Percentiles rank a stretch among this genome's conserved stretches.
Conservation (phyloP, 176 grass and related monocot genomes). For the Lolium multiflorum region DNA sequence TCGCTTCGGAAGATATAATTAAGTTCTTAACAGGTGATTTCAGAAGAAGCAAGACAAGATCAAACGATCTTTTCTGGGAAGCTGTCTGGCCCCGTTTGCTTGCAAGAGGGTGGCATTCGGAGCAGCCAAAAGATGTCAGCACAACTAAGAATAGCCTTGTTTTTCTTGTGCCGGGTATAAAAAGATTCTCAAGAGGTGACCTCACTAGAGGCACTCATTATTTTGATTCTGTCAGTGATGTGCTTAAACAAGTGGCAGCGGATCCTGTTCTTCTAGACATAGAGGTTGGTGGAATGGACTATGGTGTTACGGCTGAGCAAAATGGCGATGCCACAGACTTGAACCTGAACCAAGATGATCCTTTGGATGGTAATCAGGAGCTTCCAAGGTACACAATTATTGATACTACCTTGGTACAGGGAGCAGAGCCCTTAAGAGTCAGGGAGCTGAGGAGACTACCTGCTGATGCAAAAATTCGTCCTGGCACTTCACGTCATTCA, state of each 20-base stretch:
- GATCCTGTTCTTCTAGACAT: slow-evolving; percentile 82
- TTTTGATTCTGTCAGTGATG: slow-evolving; percentile 94
- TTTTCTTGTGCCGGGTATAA: slow-evolving; percentile 68
- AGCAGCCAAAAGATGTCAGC: slow-evolving; percentile 85
- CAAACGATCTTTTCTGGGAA: slow-evolving; percentile 99
- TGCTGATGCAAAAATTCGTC: slow-evolving; percentile 55
- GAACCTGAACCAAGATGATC: slow-evolving; percentile 44
- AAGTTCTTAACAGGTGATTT: slow-evolving; percentile 98
- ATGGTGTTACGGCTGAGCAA: slow-evolving; percentile 38
- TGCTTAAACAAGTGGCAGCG: slow-evolving; percentile 75
- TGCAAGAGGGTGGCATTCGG: slow-evolving; percentile 95
- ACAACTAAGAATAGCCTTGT: slow-evolving; percentile 79
- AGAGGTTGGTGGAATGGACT: slow-evolving; percentile 51
- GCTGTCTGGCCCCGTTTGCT: slow-evolving; percentile 96
- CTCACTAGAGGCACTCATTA: slow-evolving; percentile 83
- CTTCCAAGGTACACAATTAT: slow-evolving; percentile 87
- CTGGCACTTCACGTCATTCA: slow-evolving; percentile 38
- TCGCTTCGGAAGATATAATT: slow-evolving; percentile 81
- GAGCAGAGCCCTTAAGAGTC: slow-evolving; percentile 63
- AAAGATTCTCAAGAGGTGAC: slow-evolving; percentile 86
- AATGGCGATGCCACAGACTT: slow-evolving; percentile 47
- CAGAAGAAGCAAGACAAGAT: slow-evolving; percentile 89
- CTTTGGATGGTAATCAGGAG: slow-evolving; percentile 61
- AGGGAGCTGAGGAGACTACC: slow-evolving; percentile 84
- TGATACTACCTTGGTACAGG: slow-evolving; percentile 83